phyloP scores from a whole-genome alignment of 2,329 filamentous ascomycete genomes.

The Amauroascus niger region DNA sequence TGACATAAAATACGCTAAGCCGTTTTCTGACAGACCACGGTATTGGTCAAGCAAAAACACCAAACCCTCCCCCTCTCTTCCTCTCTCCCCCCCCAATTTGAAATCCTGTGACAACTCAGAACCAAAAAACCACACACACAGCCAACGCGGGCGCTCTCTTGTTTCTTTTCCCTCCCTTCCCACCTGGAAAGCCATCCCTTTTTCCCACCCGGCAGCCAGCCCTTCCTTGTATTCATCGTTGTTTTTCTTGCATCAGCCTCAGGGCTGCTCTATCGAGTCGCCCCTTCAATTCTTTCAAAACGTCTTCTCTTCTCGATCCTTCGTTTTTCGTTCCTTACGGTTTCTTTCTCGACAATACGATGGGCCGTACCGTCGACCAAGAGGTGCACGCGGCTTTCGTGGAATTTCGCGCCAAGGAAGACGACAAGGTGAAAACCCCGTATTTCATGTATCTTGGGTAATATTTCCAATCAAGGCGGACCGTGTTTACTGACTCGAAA shows the following conservation, averaged over 20 bases:
- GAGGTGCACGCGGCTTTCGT: constrained; percentile 46
- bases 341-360: constrained; percentile 23
- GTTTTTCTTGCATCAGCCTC: not conserved
- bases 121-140: constrained; percentile 8
- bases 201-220: not conserved
- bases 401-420: constrained; percentile 46
- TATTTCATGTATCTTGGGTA: constrained; percentile 32
- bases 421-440: constrained; percentile 36
- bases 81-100: too few species aligned
- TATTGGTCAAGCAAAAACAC: constrained; percentile 14
- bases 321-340: constrained; percentile 20
- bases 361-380: constrained; percentile 45
- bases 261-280: constrained; percentile 1
- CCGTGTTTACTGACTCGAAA: constrained; percentile 18
- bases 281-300: constrained; percentile 15
- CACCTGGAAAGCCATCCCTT: constrained; percentile 1
- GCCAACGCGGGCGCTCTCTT: too few species aligned
- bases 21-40: constrained; percentile 14
- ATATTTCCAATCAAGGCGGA: constrained; percentile 31
- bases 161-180: constrained; percentile 8
- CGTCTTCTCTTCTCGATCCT: constrained; percentile 17
- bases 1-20: constrained; percentile 15
- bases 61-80: too few species aligned
- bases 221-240: not conserved
- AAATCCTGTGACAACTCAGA: constrained; percentile 13